A percentile compares a stretch with the other conserved stretches of the same genome.
Conservation (phyloP, 2,329 filamentous ascomycete genomes). For the Fusarium sp. region DNA sequence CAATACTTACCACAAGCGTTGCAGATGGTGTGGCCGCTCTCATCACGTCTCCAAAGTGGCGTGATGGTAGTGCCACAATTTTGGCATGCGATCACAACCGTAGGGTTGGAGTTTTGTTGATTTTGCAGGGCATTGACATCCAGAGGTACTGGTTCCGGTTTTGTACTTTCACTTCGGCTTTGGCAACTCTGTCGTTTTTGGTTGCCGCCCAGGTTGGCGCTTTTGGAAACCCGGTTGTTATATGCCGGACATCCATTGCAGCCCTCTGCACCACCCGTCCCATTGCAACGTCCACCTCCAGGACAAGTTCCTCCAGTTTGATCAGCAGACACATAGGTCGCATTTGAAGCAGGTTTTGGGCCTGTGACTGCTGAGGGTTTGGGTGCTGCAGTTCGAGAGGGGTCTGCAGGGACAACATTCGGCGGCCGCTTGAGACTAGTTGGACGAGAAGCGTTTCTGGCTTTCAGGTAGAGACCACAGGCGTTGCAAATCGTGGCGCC, state of each 20-base stretch:
- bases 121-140: slow-evolving; percentile 53
- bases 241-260: slow-evolving; percentile 97
- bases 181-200: slow-evolving; percentile 58
- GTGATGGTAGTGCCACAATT: slow-evolving; percentile 98
- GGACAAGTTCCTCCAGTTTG: slow-evolving; percentile 90
- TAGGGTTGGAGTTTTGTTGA: slow-evolving; percentile 49
- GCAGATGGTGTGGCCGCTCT: slow-evolving; percentile 95
- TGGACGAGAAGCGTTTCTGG: slow-evolving; percentile 89
- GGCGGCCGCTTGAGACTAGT: slow-evolving; percentile 88
- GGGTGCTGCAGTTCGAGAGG: slow-evolving; percentile 58
- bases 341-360: slow-evolving; percentile 57
- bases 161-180: slow-evolving; percentile 42
- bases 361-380: slow-evolving; percentile 54
- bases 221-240: slow-evolving; percentile 96
- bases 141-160: slow-evolving; percentile 48
- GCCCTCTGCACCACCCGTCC: slow-evolving; percentile 92
- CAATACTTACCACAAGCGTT: slow-evolving; percentile 89
- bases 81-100: slow-evolving; percentile 85
- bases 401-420: slow-evolving; percentile 59
- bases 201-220: slow-evolving; percentile 75
- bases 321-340: slow-evolving; percentile 83
- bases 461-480: slow-evolving; percentile 94
- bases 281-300: slow-evolving; percentile 94
- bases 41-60: slow-evolving; percentile 93
- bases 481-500: slow-evolving; percentile 98